Evolutionary conservation across 306 rosid species (phyloP).

Genomic region (Vigna hirtella): DNA sequence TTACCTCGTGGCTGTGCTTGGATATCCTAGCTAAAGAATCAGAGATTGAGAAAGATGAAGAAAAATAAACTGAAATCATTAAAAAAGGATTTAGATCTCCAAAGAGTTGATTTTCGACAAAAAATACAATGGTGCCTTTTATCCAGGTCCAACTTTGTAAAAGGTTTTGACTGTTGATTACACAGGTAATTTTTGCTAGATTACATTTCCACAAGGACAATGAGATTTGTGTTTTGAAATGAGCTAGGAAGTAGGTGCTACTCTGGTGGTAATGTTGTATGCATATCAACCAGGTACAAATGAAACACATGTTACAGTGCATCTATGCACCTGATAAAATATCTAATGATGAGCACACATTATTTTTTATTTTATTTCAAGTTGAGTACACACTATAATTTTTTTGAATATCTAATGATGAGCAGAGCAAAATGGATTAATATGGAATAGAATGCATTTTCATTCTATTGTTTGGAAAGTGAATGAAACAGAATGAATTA

Average conservation of each 20-base stretch:
- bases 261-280: constrained; percentile 3
- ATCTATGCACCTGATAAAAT: background rate
- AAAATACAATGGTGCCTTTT: background rate
- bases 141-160: background rate
- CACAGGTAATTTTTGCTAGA: background rate
- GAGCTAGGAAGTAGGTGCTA: constrained; percentile 2
- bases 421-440: background rate
- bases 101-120: background rate
- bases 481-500: too few relatives aligned
- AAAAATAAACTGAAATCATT: constrained; percentile 16
- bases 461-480: too few relatives aligned
- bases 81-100: background rate
- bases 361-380: background rate
- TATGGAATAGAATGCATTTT: background rate
- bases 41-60: constrained; percentile 2
- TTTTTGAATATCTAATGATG: background rate
- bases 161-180: background rate
- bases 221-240: constrained; percentile 16
- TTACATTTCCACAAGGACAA: background rate
- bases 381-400: background rate
- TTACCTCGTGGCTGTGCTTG: background rate
- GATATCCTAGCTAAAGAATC: background rate
- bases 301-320: background rate
- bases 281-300: background rate
- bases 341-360: background rate